Percentiles rank a stretch among this genome's conserved stretches.
Evolutionary conservation across 2,329 filamentous ascomycete genomes (phyloP).

Genomic region (Cadophora luteo-olivacea): DNA sequence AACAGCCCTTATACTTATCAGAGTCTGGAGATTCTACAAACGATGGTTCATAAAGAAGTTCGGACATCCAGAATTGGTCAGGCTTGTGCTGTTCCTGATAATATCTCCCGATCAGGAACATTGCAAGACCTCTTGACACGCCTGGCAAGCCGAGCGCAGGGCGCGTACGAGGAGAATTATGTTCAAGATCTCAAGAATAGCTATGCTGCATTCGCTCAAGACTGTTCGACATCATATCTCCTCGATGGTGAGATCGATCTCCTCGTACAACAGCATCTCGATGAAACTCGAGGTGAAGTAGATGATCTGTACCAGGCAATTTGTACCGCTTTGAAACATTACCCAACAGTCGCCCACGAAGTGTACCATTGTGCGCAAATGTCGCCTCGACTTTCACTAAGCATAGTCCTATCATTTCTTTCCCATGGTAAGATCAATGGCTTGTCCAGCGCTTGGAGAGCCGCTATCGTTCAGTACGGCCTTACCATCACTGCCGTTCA

Average conservation of each 20-base stretch:
- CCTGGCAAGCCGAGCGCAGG: too few species aligned
- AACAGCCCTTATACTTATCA: too few species aligned
- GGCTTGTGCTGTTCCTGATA: too few species aligned
- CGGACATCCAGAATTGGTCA: too few species aligned
- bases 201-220: background rate
- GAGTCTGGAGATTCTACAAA: too few species aligned
- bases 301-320: background rate
- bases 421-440: background rate
- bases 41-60: too few species aligned
- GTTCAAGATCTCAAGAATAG: background rate
- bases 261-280: background rate
- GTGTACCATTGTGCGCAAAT: background rate
- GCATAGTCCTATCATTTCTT: background rate
- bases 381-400: background rate
- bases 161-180: background rate
- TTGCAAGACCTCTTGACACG: too few species aligned
- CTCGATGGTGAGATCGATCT: background rate
- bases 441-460: background rate
- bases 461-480: background rate
- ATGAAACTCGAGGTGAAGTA: background rate
- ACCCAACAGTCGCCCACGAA: background rate
- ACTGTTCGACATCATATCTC: background rate
- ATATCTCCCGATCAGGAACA: too few species aligned
- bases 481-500: background rate
- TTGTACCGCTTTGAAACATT: background rate